Base-by-base conservation (phyloP, 176 grass and related monocot species). In the Bromus sterilis region DNA sequence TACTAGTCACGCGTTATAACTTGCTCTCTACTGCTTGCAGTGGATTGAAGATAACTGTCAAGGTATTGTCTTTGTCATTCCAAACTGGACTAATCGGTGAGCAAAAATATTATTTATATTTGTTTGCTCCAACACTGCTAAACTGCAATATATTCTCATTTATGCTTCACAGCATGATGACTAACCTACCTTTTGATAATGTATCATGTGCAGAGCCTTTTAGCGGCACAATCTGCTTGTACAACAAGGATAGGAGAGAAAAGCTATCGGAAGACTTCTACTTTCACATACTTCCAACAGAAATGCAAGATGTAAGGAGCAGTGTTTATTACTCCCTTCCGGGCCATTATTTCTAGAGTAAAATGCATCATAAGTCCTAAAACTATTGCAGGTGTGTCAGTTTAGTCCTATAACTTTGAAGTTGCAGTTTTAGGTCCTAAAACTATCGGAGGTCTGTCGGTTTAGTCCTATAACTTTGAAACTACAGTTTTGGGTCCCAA, bases 191-290 rank as follows among this genome's bases (percentile, higher is more conserved):
- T 77, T 84, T 72, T 82, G 21, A 77, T 29, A 11, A 79, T 74
- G 40, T 72, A 66, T 68, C 73, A 75, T 91, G 33, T 66, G 62
- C 78, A 99, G 96, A 99, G 55, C 96, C 93, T 65, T 99, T 99
- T 79, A 91, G 77, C 44, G 96, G 96, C 53, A 99, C 96, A 56
- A 99, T 99, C 80, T 95, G 96, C 89, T 91, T 99, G 89, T 99
- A 99, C 87, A 99, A 95, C 81, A 93, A 74, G 83, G 96, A 99
- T 78, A 93, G 85, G 86, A 95, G 93, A 78, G 96, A 99, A 84
- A 99, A 93, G 78, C 67, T 99, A 70, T 99, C 93, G 16, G 96
- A 99, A 67, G 93, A 99, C 79, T 99, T 93, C 80, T 91, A 88
- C 77, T 95, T 95, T 74, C 80, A 84, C 80, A 74, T 99, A 87